phyloP scores from a whole-genome alignment of 2,329 filamentous ascomycete genomes.

The Arthrinium puccinioides region DNA sequence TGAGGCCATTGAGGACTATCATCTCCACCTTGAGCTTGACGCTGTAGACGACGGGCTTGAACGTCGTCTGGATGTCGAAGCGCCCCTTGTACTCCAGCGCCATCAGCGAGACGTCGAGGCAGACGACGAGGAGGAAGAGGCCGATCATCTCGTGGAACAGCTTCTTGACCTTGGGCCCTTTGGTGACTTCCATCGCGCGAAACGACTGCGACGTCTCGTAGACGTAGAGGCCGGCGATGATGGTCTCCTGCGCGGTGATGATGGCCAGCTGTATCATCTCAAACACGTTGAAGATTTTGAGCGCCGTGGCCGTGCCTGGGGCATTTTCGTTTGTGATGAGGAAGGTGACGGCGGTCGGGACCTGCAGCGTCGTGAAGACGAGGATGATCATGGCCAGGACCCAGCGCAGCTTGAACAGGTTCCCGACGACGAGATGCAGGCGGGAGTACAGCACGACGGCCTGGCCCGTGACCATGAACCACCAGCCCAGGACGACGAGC shows the following conservation, averaged over 20 bases:
- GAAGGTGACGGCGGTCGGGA: constrained; percentile 43
- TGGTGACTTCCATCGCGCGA: constrained; percentile 21
- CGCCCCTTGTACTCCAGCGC: constrained; percentile 30
- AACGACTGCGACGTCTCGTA: constrained; percentile 37
- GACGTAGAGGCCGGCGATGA: constrained; percentile 42
- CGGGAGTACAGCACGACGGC: constrained; percentile 52
- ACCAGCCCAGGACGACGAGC: constrained; percentile 41
- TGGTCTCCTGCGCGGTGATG: constrained; percentile 36
- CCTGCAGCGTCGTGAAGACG: constrained; percentile 44
- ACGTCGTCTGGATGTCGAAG: constrained; percentile 29
- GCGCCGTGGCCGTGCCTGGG: neutral
- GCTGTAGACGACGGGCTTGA: constrained; percentile 34
- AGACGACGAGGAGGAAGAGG: constrained; percentile 30
- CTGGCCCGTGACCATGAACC: constrained; percentile 50
- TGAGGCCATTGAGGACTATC: constrained; percentile 40
- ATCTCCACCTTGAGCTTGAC: constrained; percentile 48
- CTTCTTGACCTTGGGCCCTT: constrained; percentile 13
- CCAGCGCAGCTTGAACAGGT: constrained; percentile 35
- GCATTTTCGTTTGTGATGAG: neutral
- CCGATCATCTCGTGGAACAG: constrained; percentile 34
- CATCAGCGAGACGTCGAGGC: constrained; percentile 32
- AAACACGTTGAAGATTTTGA: constrained; percentile 6
- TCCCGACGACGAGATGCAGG: constrained; percentile 49
- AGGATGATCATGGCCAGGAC: constrained; percentile 50
- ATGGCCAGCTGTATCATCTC: constrained; percentile 31